Percentiles rank a stretch among this genome's conserved stretches.
phyloP scores from a whole-genome alignment of 805 yeast species.

The Yueomyces sinensis region DNA sequence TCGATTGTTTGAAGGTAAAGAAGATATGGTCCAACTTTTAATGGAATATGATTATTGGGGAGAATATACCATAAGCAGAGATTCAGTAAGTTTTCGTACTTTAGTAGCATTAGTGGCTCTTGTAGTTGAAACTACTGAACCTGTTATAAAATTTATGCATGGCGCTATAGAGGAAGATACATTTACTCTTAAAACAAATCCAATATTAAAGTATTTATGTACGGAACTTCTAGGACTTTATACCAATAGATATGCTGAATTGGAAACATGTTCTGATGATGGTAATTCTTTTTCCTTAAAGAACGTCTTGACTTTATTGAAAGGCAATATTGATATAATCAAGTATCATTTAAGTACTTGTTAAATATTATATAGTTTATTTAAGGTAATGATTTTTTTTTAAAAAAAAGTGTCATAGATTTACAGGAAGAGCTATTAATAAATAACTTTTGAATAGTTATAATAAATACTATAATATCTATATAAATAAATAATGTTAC shows the following conservation, averaged over 20 bases:
- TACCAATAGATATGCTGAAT: background rate
- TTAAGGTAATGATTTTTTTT: too few relatives aligned
- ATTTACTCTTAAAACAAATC: slow-evolving; percentile 9
- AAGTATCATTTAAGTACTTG: background rate
- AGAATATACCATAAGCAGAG: slow-evolving; percentile 51
- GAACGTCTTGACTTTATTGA: background rate
- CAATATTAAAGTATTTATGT: background rate
- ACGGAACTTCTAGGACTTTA: background rate
- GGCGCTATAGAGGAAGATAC: slow-evolving; percentile 20
- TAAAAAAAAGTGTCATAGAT: too few relatives aligned
- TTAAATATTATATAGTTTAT: background rate
- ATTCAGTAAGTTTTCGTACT: slow-evolving; percentile 54
- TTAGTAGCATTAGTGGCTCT: slow-evolving; percentile 59
- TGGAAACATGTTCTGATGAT: background rate
- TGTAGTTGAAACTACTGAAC: slow-evolving; percentile 11
- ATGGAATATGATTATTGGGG: slow-evolving; percentile 46
- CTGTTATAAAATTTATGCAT: slow-evolving; percentile 14
- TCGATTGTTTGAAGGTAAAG: slow-evolving; percentile 18
- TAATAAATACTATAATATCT: too few relatives aligned
- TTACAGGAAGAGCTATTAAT: too few relatives aligned
- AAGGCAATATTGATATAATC: background rate
- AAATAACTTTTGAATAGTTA: too few relatives aligned
- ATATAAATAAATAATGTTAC: too few relatives aligned
- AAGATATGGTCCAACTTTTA: slow-evolving; percentile 32
- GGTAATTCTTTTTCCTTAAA: background rate